A percentile compares a stretch with the other conserved stretches of the same genome.
Evolutionary conservation across 768 basidiomycete genomes (phyloP).

Genomic region (Hygrocybe punicea): DNA sequence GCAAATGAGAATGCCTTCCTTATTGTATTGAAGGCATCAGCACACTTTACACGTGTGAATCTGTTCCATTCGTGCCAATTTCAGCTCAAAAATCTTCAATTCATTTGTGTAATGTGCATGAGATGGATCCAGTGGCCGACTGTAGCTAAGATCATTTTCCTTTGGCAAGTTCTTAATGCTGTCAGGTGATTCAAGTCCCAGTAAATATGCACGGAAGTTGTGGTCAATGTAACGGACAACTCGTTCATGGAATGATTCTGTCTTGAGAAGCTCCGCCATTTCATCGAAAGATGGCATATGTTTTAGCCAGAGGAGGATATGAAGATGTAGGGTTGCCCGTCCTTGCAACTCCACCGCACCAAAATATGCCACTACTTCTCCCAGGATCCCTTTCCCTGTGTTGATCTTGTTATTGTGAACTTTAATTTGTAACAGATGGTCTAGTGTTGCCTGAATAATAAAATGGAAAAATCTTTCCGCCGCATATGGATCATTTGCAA

Average conservation of each 20-base stretch:
- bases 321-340: constrained; percentile 40
- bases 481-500: constrained; percentile 41
- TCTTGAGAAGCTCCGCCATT: not conserved
- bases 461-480: constrained; percentile 41
- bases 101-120: not conserved
- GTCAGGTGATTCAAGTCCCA: not conserved
- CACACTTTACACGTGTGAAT: constrained; percentile 29
- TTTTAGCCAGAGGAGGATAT: constrained; percentile 7
- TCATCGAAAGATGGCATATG: not conserved
- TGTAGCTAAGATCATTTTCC: not conserved
- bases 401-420: not conserved
- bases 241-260: not conserved
- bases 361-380: constrained; percentile 15
- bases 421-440: constrained; percentile 33
- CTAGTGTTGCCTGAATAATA: constrained; percentile 32
- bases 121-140: not conserved
- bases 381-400: constrained; percentile 19
- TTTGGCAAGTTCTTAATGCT: not conserved
- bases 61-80: constrained; percentile 26
- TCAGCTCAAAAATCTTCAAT: too few species aligned
- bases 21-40: constrained; percentile 17
- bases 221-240: not conserved
- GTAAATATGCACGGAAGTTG: not conserved
- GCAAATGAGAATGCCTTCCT: constrained; percentile 29
- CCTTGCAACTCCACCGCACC: constrained; percentile 42